Base-by-base conservation (phyloP, 306 rosid genomes). In the Alnus glutinosa region DNA sequence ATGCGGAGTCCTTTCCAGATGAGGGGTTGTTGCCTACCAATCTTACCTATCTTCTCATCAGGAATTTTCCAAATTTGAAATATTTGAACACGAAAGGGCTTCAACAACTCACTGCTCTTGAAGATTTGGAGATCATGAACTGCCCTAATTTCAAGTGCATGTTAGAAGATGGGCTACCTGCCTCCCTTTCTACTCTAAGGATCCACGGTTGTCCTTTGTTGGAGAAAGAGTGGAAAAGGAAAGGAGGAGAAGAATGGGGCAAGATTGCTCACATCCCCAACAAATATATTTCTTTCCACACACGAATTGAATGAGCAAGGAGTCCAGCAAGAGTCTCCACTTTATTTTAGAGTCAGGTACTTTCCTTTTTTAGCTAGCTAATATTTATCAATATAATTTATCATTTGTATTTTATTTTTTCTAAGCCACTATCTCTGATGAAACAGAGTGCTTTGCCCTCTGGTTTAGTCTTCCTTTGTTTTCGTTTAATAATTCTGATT, bases 71-170 rank as follows among this genome's bases (percentile, higher is more conserved):
- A 13, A 74, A 81, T 23, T 83, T 87, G 10, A 63, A 3, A 78
- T 62, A n/a, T 7, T 19, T 66, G 12, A 68, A 79, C 28, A 13
- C 59, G 37, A 72, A 23, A 8, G 87, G 75, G 47, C 76, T 87
- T 15, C 49, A 34, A 48, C 72, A 77, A 10, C 79, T 55, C 34
- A 16, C 55, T 23, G 75, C 80, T 47, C 82, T 83, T n/a, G 1
- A 4, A 39, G 0, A 0, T 0, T 51, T 81, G 23, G 0, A 0
- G 4, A 23, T 75, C 1, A 0, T 0, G 0, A 0, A 0, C 6
- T 83, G 83, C 50, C 83, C 76, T 7, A 18, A 13, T 10, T 79
- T 86, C 1, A 7, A 30, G 58, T 52, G 73, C 78, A 68, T 81
- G 55, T 80, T 78, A 7, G 73, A 75, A 55, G 83, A 81, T 7